phyloP scores from a whole-genome alignment of 1,139 yeast species.

The Saccharomyces hybrid region DNA sequence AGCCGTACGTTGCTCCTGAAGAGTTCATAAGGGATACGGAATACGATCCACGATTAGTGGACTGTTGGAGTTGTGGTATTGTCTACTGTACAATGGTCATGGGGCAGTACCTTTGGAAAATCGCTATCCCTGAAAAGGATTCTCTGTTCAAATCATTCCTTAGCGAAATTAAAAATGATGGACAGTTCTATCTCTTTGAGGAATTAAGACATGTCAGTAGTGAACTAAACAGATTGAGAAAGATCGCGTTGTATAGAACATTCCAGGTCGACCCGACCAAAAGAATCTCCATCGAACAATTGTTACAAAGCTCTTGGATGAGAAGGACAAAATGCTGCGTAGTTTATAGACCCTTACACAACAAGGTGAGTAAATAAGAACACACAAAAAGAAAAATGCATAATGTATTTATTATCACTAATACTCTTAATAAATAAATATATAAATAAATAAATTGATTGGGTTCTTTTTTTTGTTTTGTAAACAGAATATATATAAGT shows the following conservation, averaged over 20 bases:
- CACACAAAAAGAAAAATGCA: background rate
- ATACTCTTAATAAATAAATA: background rate
- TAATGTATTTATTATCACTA: background rate
- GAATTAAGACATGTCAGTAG: conserved; percentile 32
- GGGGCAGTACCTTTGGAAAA: conserved; percentile 47
- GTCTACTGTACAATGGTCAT: conserved; percentile 47
- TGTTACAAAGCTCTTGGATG: conserved; percentile 47
- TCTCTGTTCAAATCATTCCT: conserved; percentile 24
- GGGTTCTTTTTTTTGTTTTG: background rate
- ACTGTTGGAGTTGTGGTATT: conserved; percentile 65
- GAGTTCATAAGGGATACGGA: conserved; percentile 21
- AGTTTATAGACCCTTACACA: conserved; percentile 13
- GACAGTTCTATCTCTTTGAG: conserved; percentile 30
- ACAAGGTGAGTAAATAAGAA: background rate
- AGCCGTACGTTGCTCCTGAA: too few relatives aligned
- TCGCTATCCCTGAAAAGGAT: conserved; percentile 35
- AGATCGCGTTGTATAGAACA: conserved; percentile 47
- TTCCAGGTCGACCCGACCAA: conserved; percentile 48
- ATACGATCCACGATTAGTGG: conserved; percentile 55
- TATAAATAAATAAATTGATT: background rate
- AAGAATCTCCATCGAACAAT: conserved; percentile 39
- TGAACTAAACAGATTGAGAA: conserved; percentile 38
- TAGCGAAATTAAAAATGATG: conserved; percentile 33
- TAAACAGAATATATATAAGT: background rate
- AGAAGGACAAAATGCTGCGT: conserved; percentile 42